Evolutionary conservation across 345 rosid genomes (phyloP), one percentile per base, ranked within the genome.

Genomic region (Laguncularia racemosa): DNA sequence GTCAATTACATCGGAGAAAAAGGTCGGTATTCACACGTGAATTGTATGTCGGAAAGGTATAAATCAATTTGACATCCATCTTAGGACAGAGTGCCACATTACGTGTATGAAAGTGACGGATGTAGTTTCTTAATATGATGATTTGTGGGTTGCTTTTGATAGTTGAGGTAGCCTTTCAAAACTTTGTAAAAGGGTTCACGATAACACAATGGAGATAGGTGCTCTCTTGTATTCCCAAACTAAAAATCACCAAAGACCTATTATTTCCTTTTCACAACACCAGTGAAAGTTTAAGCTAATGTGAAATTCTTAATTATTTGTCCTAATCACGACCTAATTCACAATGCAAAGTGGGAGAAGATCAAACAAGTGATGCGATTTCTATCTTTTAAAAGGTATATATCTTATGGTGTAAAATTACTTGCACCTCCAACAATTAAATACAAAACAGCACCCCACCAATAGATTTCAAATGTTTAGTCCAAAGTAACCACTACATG

Each of bases 261-360:
- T 45, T 52, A 44, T 38, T 12, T 44, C 49, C 18, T 14, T 26
- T 23, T 58, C 20, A 21, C 48, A 45, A 13, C 14, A 57, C 44
- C 11, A 64, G 23, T 43, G 48, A 52, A 46, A 33, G 40, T 33
- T 33, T 4, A 1, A 23, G 9, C 40, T 26, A 6, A 33, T 33
- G 1, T 9, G 40, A 33, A 33, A 6, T 33, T 33, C 40, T 33
- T 33, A 33, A 33, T 33, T 33, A 10, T 21, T 15, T 28, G 69
- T 66, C 50, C 58, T 53, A 52, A 17, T 58, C 74, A 60, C 52
- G 70, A 53, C 74, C 74, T 71, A 71, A 61, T 65, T 46, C 20
- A 20, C 60, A 44, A 7, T 16, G 14, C 47, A 47, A 16, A 40
- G 14, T 16, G 26, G 26, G 20, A 51, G 33, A 21, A 51, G 5